phyloP scores from a whole-genome alignment of 371 early-diverging fungal genomes.

The Chytridiales sp. region DNA sequence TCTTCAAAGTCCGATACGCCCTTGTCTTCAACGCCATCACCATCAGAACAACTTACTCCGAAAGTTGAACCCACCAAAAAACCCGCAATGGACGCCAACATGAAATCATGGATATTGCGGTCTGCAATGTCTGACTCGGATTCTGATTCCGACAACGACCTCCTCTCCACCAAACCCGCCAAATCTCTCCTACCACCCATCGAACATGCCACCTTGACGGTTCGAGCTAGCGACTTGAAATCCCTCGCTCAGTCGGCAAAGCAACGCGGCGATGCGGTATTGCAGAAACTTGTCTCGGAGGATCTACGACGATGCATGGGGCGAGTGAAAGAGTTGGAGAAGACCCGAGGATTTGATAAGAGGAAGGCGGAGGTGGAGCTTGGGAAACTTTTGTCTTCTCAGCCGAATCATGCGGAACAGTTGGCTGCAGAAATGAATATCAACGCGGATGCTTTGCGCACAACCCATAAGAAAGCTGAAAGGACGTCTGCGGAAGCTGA shows the following conservation, averaged over 20 bases:
- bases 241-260: not conserved
- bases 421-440: no score
- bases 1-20: not conserved
- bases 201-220: constrained; percentile 7
- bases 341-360: not conserved
- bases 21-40: not conserved
- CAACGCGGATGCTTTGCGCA: no score
- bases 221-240: constrained; percentile 13
- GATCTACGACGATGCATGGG: not conserved
- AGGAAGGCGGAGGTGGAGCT: constrained; percentile 25
- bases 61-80: no score
- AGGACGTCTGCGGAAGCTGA: constrained; percentile 6
- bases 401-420: no score
- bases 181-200: not conserved
- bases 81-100: not conserved
- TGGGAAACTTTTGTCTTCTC: constrained; percentile 1
- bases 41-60: no score
- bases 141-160: not conserved
- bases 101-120: constrained; percentile 4
- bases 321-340: constrained; percentile 5
- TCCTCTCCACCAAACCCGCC: not conserved
- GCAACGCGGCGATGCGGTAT: not conserved
- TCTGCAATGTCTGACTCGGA: not conserved
- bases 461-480: no score
- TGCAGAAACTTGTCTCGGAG: constrained; percentile 3